A percentile compares a stretch with the other conserved stretches of the same genome.
These are phyloP conservation scores for Castanea sativa DNA, from an alignment of 306 rosid species.

Conservation along the genomic window DNA sequence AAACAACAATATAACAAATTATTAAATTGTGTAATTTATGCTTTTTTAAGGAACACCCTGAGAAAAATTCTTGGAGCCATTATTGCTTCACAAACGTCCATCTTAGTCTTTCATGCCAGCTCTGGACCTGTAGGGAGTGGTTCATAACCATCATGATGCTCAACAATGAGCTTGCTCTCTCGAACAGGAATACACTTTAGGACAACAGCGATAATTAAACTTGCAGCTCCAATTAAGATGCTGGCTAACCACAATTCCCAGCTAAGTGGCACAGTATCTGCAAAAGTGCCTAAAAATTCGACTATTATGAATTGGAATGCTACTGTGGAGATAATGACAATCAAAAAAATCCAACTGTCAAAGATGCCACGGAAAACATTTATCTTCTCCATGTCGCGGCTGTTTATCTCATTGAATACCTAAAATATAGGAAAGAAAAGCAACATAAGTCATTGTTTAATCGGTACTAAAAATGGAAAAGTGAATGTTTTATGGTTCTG, in stretches of 20 bases:
- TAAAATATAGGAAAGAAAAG: conserved; percentile 7
- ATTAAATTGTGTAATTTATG: no score
- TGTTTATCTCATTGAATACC: conserved; percentile 86
- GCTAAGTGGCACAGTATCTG: conserved; percentile 63
- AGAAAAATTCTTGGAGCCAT: no score
- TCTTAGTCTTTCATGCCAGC: conserved; percentile 35
- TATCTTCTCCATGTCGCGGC: conserved; percentile 93
- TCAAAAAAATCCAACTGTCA: conserved; percentile 52
- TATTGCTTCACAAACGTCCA: not conserved
- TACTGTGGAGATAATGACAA: conserved; percentile 52
- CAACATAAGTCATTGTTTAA: not conserved
- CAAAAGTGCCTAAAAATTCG: conserved; percentile 66
- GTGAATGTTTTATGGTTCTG: no score
- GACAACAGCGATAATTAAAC: conserved; percentile 53
- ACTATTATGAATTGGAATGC: conserved; percentile 65
- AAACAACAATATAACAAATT: no score
- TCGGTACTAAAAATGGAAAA: not conserved
- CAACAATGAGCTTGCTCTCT: not conserved
- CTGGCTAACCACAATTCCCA: conserved; percentile 52
- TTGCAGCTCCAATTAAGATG: conserved; percentile 58
- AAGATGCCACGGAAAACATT: conserved; percentile 61
- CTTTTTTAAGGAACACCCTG: no score
- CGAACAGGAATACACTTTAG: conserved; percentile 68
- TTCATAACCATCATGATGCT: conserved; percentile 51
- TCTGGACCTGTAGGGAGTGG: conserved; percentile 79